Conservation (phyloP, 129 eudicot species). For the Flaveria bidentis region DNA sequence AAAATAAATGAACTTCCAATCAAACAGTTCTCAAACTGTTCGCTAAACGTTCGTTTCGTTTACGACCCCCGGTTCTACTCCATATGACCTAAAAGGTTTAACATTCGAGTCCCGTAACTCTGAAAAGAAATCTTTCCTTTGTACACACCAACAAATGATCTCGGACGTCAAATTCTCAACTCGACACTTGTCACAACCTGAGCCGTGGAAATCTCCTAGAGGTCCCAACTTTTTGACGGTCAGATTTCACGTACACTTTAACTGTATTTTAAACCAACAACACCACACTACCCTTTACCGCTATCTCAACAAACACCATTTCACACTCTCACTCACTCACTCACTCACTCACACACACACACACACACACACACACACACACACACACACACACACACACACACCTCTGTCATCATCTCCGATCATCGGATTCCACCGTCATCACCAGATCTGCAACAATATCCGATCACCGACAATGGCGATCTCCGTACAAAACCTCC, state of each 20-base stretch:
- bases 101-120: too few relatives aligned
- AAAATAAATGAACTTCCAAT: too few relatives aligned
- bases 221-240: background rate
- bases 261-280: conserved; percentile 34
- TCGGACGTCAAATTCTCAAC: background rate
- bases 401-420: background rate
- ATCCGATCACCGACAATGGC: conserved; percentile 46
- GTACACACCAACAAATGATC: background rate
- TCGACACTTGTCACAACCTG: conserved; percentile 7
- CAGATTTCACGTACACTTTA: conserved; percentile 17
- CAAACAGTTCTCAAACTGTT: too few relatives aligned
- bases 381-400: too few relatives aligned
- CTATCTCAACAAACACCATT: conserved; percentile 20
- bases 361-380: too few relatives aligned
- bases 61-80: too few relatives aligned
- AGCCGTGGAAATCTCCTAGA: background rate
- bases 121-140: too few relatives aligned
- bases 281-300: conserved; percentile 32
- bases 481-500: conserved; percentile 36
- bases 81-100: too few relatives aligned
- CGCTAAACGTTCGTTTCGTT: too few relatives aligned
- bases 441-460: conserved; percentile 13
- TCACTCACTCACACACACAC: too few relatives aligned
- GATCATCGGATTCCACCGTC: conserved; percentile 18
- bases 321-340: conserved; percentile 25